These are phyloP conservation scores for Kalanchoe fedtschenkoi DNA, from an alignment of 164 flowering plant genomes.

Conservation along the genomic window DNA sequence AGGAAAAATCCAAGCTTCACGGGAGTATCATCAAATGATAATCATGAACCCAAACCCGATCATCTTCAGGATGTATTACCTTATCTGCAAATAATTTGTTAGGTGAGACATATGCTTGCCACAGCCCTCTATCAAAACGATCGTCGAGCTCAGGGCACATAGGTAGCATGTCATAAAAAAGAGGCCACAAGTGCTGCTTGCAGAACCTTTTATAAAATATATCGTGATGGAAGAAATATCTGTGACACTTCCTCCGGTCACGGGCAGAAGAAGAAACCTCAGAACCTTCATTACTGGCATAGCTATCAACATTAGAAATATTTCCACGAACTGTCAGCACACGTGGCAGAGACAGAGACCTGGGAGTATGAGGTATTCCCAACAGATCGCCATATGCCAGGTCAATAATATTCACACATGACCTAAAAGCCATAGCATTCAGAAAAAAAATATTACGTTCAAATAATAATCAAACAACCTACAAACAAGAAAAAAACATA, in stretches of 20 bases:
- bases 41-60: constrained; percentile 9
- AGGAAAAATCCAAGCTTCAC: constrained; percentile 15
- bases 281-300: constrained; percentile 9
- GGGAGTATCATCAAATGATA: constrained; percentile 11
- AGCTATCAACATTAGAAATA: neutral
- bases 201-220: constrained; percentile 12
- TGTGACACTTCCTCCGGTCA: constrained; percentile 18
- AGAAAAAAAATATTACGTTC: too few species aligned
- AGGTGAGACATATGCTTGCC: constrained; percentile 27
- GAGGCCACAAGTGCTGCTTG: constrained; percentile 14
- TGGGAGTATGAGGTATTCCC: constrained; percentile 8
- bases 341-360: constrained; percentile 6
- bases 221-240: constrained; percentile 13
- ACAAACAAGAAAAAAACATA: too few species aligned
- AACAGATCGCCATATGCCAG: constrained; percentile 5
- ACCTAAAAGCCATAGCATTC: constrained; percentile 4
- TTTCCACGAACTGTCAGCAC: constrained; percentile 9
- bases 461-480: too few species aligned
- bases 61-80: constrained; percentile 13
- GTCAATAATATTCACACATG: constrained; percentile 3
- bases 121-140: constrained; percentile 10
- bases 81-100: constrained; percentile 24
- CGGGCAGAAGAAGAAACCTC: constrained; percentile 9
- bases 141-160: constrained; percentile 20
- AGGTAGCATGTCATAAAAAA: constrained; percentile 19